A percentile compares a stretch with the other conserved stretches of the same genome.
Conservation (phyloP, 2,329 filamentous ascomycete genomes). For the Ustulina deusta region DNA sequence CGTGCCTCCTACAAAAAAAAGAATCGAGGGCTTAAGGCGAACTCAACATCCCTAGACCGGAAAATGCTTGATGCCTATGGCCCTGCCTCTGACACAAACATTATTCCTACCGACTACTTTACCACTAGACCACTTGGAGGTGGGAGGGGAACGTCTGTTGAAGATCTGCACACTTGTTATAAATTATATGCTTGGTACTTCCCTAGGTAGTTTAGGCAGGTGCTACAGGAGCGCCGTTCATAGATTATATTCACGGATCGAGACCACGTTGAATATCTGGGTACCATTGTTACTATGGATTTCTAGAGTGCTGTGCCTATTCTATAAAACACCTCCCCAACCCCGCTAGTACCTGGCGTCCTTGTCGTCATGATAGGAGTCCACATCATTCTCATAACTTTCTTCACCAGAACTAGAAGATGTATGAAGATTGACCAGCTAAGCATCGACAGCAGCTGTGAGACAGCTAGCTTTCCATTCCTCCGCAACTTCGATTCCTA, state of each 20-base stretch:
- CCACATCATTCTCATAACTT: too few relatives aligned
- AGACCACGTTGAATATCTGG: too few relatives aligned
- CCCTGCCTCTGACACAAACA: not conserved
- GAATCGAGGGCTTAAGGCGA: not conserved
- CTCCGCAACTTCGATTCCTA: too few relatives aligned
- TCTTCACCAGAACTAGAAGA: too few relatives aligned
- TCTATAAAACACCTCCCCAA: not conserved
- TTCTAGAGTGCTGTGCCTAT: too few relatives aligned
- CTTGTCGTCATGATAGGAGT: too few relatives aligned
- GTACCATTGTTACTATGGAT: too few relatives aligned
- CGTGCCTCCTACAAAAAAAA: not conserved
- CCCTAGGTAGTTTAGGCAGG: not conserved
- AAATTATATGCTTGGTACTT: not conserved
- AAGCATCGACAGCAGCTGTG: too few relatives aligned
- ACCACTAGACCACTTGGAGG: not conserved
- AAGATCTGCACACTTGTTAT: not conserved
- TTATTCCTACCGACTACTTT: not conserved
- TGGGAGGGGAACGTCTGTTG: not conserved
- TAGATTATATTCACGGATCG: not conserved
- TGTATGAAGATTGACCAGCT: too few relatives aligned
- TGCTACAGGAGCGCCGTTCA: not conserved
- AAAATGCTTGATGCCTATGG: not conserved
- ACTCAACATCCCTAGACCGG: not conserved
- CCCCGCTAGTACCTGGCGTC: too few relatives aligned
- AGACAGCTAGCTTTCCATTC: too few relatives aligned